These are phyloP conservation scores for Curvularia verruculosa DNA, from an alignment of 2,329 filamentous ascomycete species.

Conservation along the genomic window DNA sequence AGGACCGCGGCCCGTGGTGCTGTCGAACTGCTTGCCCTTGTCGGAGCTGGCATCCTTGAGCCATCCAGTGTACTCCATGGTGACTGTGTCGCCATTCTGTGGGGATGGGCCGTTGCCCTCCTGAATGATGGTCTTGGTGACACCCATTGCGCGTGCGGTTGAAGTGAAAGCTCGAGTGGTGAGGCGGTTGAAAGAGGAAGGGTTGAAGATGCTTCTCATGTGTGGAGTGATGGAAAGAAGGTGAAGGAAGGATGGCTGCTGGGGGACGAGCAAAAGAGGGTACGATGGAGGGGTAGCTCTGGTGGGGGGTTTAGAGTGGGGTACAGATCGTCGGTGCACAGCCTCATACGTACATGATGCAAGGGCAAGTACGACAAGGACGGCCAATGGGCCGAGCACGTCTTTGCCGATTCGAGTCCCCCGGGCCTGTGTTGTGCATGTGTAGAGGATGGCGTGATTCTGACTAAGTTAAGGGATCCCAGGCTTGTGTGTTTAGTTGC, in stretches of 20 bases:
- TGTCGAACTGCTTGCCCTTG: constrained; percentile 69
- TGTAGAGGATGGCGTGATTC: constrained; percentile 21
- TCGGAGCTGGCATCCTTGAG: constrained; percentile 30
- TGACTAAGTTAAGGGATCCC: constrained; percentile 9
- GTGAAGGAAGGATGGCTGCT: constrained; percentile 9
- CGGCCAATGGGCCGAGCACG: constrained; percentile 19
- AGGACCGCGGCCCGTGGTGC: constrained; percentile 74
- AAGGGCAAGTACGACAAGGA: constrained; percentile 18
- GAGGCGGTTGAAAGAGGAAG: constrained; percentile 11
- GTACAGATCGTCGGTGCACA: constrained; percentile 23
- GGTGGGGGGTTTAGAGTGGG: constrained; percentile 19
- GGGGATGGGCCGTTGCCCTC: constrained; percentile 40
- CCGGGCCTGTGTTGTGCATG: constrained; percentile 4
- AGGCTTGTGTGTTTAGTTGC: not conserved
- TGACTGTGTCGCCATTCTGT: constrained; percentile 37
- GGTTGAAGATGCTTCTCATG: constrained; percentile 21
- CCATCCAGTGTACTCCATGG: constrained; percentile 44
- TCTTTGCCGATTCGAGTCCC: constrained; percentile 7
- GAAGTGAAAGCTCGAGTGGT: constrained; percentile 21
- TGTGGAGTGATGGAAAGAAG: constrained; percentile 14
- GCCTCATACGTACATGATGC: constrained; percentile 20
- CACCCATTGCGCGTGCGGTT: constrained; percentile 35
- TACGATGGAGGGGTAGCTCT: constrained; percentile 15
- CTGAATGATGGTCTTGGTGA: constrained; percentile 36
- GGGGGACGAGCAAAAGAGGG: constrained; percentile 8